Base-by-base conservation (phyloP, 2,329 filamentous ascomycete genomes). In the Nemania serpens region DNA sequence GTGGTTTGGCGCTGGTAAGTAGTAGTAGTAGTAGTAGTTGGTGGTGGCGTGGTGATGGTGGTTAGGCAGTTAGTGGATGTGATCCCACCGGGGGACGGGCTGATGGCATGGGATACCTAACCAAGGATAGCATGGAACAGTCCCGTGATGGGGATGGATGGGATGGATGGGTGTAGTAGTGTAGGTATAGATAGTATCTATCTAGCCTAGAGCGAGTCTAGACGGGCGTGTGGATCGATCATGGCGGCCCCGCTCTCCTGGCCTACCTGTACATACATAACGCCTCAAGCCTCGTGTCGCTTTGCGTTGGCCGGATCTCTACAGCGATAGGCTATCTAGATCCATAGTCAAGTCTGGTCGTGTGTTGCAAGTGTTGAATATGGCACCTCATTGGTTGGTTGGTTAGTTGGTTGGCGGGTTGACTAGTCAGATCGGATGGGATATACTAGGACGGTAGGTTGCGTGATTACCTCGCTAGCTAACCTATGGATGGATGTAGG, bases 221-320 rank as follows among this genome's bases (percentile, higher is more conserved):
- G n/a, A 42, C 25, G 49, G 43, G 43, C 43, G 61, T 41, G 53
- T 61, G 58, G 47, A 55, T 47, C 55, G 55, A 59, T 59, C 48
- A 47, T 55, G 59, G 59, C 59, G 59, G 59, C 55, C 59, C 59
- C 60, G 46, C 57, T 53, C 36, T 54, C 59, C 59, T 48, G 42
- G 51, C 55, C 48, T n/a, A 51, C 49, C 48, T 39, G 15, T 42
- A 7, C 25, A 29, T 29, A 7, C 25, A 3, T 29, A 29, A 29
- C 25, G 7, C 25, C 25, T 56, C 49, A 18, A 58, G 49, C 49
- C 56, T 48, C 33, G 55, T 29, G 17, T 41, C 18, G 42, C 49
- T 43, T n/a, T 41, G 34, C 43, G 5, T 29, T 34, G 53, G 12
- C 47, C 22, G 33, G 45, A 15, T 48, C 34, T 4, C 13, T 37